Evolutionary conservation across 2,329 filamentous ascomycete genomes (phyloP), one percentile per base, ranked within the genome.

Genomic region (Raffaelea albimanens): DNA sequence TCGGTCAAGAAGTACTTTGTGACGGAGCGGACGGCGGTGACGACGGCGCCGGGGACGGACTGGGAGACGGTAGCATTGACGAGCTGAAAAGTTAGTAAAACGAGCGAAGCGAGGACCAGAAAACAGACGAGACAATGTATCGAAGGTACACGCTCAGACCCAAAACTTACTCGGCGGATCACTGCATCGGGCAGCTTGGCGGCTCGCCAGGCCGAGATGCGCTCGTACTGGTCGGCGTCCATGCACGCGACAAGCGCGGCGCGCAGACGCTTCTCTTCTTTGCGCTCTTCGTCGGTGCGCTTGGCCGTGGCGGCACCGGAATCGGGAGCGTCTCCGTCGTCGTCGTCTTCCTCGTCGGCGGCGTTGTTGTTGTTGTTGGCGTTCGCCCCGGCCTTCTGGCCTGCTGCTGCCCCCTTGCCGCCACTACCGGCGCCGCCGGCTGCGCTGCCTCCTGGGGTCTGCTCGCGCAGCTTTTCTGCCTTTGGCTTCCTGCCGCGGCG

Each of bases 51-150:
- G 0, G 84, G 83, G 0, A 87, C 85, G 2, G 83, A 88, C 61
- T 90, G 86, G 0, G 83, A 87, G 9, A 89, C 82, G 2, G 85
- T 87, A 50, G 85, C 83, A 58, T 90, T 91, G 60, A 88, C 82
- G 51, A 90, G 77, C 75, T 82, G 51, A 4, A 44, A 4, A 23
- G 18, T 4, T 16, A 34, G 20, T 18, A 22, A 47, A 19, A 29
- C 0, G n/a, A 19, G 13, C 52, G 52, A 49, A 46, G 19, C 20
- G 22, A 11, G 25, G 21, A 10, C 20, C 14, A 8, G 25, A 40
- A n/a, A 36, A 39, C 11, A 23, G 43, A 22, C 10, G 11, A 19
- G 16, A 22, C 5, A 22, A 39, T 3, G 20, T 33, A 22, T 31
- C 23, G 5, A 22, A 25, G 19, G n/a, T 16, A n/a, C n/a, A n/a